phyloP scores from a whole-genome alignment of 2,329 filamentous ascomycete species.

The Pyrenophora seminiperda region DNA sequence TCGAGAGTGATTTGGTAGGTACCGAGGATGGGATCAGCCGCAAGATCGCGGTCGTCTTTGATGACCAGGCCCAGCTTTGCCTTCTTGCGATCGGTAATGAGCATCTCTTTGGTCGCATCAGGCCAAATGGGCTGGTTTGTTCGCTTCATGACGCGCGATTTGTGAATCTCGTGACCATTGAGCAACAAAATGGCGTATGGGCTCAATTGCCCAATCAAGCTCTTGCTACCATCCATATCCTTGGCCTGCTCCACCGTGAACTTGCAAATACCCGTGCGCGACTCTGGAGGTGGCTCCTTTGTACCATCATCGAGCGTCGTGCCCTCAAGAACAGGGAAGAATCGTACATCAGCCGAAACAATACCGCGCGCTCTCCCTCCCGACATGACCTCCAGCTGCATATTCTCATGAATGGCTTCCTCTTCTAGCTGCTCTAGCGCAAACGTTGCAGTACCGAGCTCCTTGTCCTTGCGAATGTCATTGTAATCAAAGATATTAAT shows the following conservation, averaged over 20 bases:
- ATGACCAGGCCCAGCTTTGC: slow-evolving; percentile 89
- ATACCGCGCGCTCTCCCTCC: slow-evolving; percentile 84
- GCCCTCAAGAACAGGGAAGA: slow-evolving; percentile 88
- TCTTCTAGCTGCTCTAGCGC: slow-evolving; percentile 80
- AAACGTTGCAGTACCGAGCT: slow-evolving; percentile 86
- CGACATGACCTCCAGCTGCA: slow-evolving; percentile 80
- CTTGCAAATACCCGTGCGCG: slow-evolving; percentile 89
- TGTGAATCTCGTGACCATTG: slow-evolving; percentile 89
- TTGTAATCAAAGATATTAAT: slow-evolving; percentile 91
- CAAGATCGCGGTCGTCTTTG: slow-evolving; percentile 91
- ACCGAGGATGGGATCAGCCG: slow-evolving; percentile 81
- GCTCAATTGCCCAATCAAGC: slow-evolving; percentile 85
- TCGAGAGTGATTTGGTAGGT: slow-evolving; percentile 95
- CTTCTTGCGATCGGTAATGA: slow-evolving; percentile 90
- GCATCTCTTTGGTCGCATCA: slow-evolving; percentile 87
- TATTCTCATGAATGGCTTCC: slow-evolving; percentile 77
- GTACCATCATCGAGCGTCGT: slow-evolving; percentile 76
- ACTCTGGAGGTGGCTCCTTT: slow-evolving; percentile 79
- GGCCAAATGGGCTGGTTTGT: slow-evolving; percentile 98
- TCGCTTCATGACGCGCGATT: slow-evolving; percentile 90
- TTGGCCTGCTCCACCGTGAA: slow-evolving; percentile 97
- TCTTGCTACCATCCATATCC: slow-evolving; percentile 90
- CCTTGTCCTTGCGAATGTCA: slow-evolving; percentile 94
- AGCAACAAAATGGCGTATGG: slow-evolving; percentile 87
- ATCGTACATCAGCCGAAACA: slow-evolving; percentile 81